These are phyloP conservation scores for Malus orientalis DNA, from an alignment of 306 rosid genomes.

Conservation along the genomic window DNA sequence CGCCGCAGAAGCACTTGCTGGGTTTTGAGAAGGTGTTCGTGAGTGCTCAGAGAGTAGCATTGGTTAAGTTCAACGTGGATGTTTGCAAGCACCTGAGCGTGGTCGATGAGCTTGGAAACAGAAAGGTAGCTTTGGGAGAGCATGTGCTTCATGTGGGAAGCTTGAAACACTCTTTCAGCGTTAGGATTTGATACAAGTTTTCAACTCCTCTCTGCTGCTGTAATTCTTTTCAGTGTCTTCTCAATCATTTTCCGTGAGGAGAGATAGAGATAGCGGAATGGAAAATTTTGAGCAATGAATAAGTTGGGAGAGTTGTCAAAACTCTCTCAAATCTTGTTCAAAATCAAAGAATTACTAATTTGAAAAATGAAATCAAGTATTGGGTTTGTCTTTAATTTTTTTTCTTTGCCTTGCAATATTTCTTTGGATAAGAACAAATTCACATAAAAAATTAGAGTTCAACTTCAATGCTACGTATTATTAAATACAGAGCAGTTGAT, in stretches of 20 bases:
- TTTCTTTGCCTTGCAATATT: not conserved
- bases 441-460: too few species aligned
- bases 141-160: slow-evolving; percentile 81
- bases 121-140: slow-evolving; percentile 68
- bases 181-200: slow-evolving; percentile 61
- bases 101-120: slow-evolving; percentile 73
- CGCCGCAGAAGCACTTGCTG: slow-evolving; percentile 77
- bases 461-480: too few species aligned
- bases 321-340: slow-evolving; percentile 11
- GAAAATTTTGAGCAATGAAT: slow-evolving; percentile 15
- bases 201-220: slow-evolving; percentile 22
- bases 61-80: slow-evolving; percentile 61
- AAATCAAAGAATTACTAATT: not conserved
- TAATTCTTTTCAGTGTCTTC: not conserved
- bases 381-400: not conserved
- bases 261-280: not conserved
- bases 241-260: not conserved
- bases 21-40: slow-evolving; percentile 66
- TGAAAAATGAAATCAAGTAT: not conserved
- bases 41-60: slow-evolving; percentile 34
- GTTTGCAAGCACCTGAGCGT: slow-evolving; percentile 87
- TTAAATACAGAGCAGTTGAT: too few species aligned
- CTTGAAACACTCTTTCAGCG: slow-evolving; percentile 56
- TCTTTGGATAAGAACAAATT: not conserved
- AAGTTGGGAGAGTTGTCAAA: slow-evolving; percentile 17